phyloP scores from a whole-genome alignment of 2,329 filamentous ascomycete genomes.

The Fusarium vanettenii region DNA sequence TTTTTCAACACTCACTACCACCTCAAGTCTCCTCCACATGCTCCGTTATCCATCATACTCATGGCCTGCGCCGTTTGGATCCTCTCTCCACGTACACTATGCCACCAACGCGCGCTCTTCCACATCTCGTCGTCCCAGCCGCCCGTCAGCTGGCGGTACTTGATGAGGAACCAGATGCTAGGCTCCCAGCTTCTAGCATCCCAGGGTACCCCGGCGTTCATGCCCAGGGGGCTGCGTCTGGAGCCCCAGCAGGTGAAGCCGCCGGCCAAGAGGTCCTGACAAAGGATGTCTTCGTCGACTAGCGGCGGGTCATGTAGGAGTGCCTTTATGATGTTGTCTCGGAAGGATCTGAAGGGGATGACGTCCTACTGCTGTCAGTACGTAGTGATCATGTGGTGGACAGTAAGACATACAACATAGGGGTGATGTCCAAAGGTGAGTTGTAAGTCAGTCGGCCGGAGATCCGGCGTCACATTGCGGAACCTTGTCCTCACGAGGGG shows the following conservation, averaged over 20 bases:
- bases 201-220: slow-evolving; percentile 55
- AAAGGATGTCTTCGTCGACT: slow-evolving; percentile 51
- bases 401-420: slow-evolving; percentile 42
- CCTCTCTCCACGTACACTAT: slow-evolving; percentile 41
- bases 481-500: slow-evolving; percentile 41
- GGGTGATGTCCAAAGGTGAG: slow-evolving; percentile 50
- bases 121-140: slow-evolving; percentile 53
- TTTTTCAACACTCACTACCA: too few relatives aligned
- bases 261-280: slow-evolving; percentile 49
- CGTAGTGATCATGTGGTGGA: too few relatives aligned
- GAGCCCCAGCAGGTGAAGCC: slow-evolving; percentile 54
- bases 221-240: slow-evolving; percentile 41
- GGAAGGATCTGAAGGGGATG: slow-evolving; percentile 49
- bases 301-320: slow-evolving; percentile 40
- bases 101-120: slow-evolving; percentile 47
- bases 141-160: slow-evolving; percentile 51
- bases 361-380: slow-evolving; percentile 44
- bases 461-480: slow-evolving; percentile 39
- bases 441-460: slow-evolving; percentile 48
- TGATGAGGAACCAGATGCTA: slow-evolving; percentile 56
- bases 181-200: slow-evolving; percentile 59
- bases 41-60: not conserved
- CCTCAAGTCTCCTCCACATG: not conserved
- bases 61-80: slow-evolving; percentile 22
- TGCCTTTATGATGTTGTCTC: slow-evolving; percentile 44